phyloP scores from a whole-genome alignment of 2,329 filamentous ascomycete species.

The Botrytis medusae region DNA sequence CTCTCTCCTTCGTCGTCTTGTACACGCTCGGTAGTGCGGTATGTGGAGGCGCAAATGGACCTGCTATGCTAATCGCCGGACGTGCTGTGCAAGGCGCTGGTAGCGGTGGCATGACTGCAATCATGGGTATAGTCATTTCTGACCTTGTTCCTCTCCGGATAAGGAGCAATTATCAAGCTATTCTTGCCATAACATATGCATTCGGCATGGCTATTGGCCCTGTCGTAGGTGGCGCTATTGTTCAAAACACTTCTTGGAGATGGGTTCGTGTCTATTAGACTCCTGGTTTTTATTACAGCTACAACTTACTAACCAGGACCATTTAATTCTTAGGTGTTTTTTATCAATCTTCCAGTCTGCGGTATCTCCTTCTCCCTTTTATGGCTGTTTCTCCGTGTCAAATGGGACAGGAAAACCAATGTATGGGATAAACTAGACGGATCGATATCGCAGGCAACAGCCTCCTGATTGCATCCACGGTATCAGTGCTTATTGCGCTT shows the following conservation, averaged over 20 bases:
- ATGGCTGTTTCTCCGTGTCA: not conserved
- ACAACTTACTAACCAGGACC: too few species aligned
- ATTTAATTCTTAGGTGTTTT: constrained; percentile 20
- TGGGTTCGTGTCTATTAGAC: not conserved
- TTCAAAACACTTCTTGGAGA: not conserved
- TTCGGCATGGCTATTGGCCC: constrained; percentile 26
- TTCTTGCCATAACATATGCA: constrained; percentile 29
- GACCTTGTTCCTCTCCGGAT: constrained; percentile 51
- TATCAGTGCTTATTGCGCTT: not conserved
- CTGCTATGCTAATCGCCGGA: constrained; percentile 49
- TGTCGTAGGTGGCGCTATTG: constrained; percentile 30
- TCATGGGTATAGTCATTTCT: constrained; percentile 49
- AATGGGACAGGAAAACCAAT: not conserved
- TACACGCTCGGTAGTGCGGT: constrained; percentile 55
- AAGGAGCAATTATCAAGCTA: constrained; percentile 45
- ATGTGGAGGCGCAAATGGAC: constrained; percentile 47
- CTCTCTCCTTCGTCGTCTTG: constrained; percentile 38
- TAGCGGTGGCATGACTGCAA: constrained; percentile 46
- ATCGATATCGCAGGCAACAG: not conserved
- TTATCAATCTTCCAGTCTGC: constrained; percentile 25
- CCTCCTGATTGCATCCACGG: not conserved
- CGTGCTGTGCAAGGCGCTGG: constrained; percentile 49
- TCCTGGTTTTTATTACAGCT: not conserved
- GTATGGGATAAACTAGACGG: constrained; percentile 25
- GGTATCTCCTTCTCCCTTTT: constrained; percentile 2